Base-by-base conservation (phyloP, 768 basidiomycete genomes). In the Astraeus odoratus region DNA sequence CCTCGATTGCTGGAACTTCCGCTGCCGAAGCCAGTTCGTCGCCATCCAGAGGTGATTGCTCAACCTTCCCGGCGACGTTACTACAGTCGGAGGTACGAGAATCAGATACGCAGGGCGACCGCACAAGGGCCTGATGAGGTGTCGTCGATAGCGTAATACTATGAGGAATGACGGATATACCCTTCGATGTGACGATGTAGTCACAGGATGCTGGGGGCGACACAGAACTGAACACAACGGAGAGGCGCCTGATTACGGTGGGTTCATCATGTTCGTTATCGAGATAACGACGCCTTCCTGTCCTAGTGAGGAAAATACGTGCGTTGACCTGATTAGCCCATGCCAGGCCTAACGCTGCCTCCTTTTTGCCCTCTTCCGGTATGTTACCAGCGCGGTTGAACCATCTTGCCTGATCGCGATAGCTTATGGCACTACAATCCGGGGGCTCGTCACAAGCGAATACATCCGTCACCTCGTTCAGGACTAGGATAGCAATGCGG, bases 311-410 rank as follows among this genome's bases (percentile, higher is more conserved):
- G 73, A 95, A 82, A 37, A 97, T 75, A 19, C 95, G 77, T 4
- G 74, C 75, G 53, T 95, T 94, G 46, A 98, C 72, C 56, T 90
- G 85, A 62, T 95, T 97, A 13, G 94, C 86, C 95, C 95, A 98
- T 8, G 81, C 82, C 41, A 96, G 78, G 3, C 94, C 94, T 2
- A 98, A 68, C 30, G 77, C 79, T 0, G 87, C 91, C 63, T 95
- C 86, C 57, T 92, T 91, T 36, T 60, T 64, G 46, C 74, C 68
- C 47, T 80, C 78, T 2, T 77, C 77, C 1, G 76, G 72, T 19
- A 78, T 58, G 43, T 68, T 76, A 54, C 80, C 73, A 19, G 78
- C 78, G 15, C 81, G 76, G 31, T 73, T 75, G 59, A 95, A 96
- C 78, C 83, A 82, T 15, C 77, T 76, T 3, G 82, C 73, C 56